Evolutionary conservation across 768 basidiomycete genomes (phyloP), one percentile per base, ranked within the genome.

Genomic region (Mycena metata): DNA sequence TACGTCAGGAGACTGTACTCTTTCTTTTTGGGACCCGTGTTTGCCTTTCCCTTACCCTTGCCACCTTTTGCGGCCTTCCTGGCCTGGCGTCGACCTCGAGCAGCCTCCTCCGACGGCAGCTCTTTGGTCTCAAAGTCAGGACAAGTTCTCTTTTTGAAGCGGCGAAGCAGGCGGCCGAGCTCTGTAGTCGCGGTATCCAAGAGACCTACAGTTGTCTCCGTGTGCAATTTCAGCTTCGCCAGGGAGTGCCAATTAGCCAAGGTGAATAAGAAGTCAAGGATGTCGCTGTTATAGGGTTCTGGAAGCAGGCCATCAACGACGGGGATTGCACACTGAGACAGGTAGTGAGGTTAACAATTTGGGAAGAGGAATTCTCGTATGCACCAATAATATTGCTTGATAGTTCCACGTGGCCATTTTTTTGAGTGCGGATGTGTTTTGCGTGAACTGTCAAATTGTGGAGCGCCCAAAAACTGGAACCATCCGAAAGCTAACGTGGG

Each of bases 221-320:
- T 82, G 59, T 85, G 84, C 59, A 83, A 54, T 9, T 78, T 76
- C 1, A 84, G 74, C 64, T 85, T 85, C 1, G 81, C 82, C 12
- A 79, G 72, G 0, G 75, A 77, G 70, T 84, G 84, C 83, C 82
- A 83, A 15, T 74, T 70, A 23, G 75, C 77, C 3, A 79, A 66
- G 16, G 60, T 46, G 66, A 79, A 85, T 4, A 85, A 72, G 0
- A 84, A 62, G 35, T 80, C 76, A n/a, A 76, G 64, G 5, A 84
- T 63, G 2, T 69, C 60, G 2, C 64, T 11, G 23, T 82, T 74
- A 41, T 84, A 74, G 0, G 64, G 60, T 0, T 70, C 57, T 0
- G 75, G 75, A 0, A 85, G 66, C 0, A 85, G 74, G 15, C 78
- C 82, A 19, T 83, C 78, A 13, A 82, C 77, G 0, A 72, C 76